Conservation (phyloP, 306 rosid species). For the Notholithocarpus densiflorus region DNA sequence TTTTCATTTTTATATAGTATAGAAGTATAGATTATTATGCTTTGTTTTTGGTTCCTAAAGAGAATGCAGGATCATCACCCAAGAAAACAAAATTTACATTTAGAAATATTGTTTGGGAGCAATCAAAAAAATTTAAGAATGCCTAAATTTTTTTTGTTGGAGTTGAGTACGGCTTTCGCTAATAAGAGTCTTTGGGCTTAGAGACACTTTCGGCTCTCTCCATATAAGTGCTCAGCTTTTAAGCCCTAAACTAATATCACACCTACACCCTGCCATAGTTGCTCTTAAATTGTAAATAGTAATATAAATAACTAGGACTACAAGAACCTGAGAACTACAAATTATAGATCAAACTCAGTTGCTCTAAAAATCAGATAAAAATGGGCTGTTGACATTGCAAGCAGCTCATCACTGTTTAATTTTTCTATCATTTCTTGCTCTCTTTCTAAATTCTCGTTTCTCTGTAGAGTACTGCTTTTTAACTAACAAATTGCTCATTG, state of each 20-base stretch:
- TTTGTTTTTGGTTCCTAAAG: not conserved
- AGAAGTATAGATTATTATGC: not conserved
- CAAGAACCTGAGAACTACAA: not conserved
- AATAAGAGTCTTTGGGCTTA: no score
- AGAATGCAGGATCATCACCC: not conserved
- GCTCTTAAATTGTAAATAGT: not conserved
- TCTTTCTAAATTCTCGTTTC: slow-evolving; percentile 74
- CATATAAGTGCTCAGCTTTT: no score
- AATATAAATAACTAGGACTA: not conserved
- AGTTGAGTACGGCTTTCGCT: not conserved
- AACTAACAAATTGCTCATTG: slow-evolving; percentile 76
- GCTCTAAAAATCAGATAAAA: slow-evolving; percentile 15
- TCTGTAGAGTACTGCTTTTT: slow-evolving; percentile 82
- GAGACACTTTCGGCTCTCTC: no score
- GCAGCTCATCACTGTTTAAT: slow-evolving; percentile 31
- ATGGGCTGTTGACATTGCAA: not conserved
- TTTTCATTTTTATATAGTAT: no score
- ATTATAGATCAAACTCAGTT: not conserved
- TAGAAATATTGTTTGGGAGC: not conserved
- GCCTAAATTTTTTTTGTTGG: not conserved
- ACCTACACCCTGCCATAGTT: not conserved
- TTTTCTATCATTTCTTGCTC: slow-evolving; percentile 86
- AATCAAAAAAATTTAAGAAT: no score
- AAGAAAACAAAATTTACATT: not conserved
- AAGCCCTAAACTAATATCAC: not conserved